Base-by-base conservation (phyloP, 169 alveolate species). In the Neospora caninum region DNA sequence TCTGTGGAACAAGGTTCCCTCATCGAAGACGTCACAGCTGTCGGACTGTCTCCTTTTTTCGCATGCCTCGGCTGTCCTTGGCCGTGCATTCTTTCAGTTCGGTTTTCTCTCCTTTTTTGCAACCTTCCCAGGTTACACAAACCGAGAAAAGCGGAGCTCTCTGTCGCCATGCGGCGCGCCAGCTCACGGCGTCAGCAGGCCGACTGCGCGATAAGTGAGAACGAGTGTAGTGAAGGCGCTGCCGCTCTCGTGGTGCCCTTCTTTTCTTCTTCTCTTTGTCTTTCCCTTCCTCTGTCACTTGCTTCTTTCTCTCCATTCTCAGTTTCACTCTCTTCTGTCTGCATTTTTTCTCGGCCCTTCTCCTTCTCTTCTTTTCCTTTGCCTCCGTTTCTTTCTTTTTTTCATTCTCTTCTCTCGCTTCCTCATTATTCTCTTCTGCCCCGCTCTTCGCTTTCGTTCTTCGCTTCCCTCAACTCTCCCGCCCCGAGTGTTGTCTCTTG, bases 111-210 rank as follows among this genome's bases (percentile, higher is more conserved):
- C 27, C 27, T 18, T 64, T 64, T 64, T 64, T 27, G n/a, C 4
- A 49, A 4, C 20, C 73, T 64, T 7, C n/a, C 7, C 42, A 78
- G 86, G 27, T 78, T 25, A 36, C 86, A 22, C 43, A 78, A n/a
- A n/a, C 45, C 10, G 86, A 78, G 86, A 78, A 78, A 25, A 78
- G 86, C 42, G 29, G 18, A 38, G 86, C 86, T 43, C 39, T 78
- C 42, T 78, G 86, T n/a, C 86, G 86, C 41, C 45, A 78, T 22
- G 86, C 86, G 45, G 86, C 86, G 39, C 39, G 45, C 45, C 86
- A 78, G 27, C 86, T 78, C n/a, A 78, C 4, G 42, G 86, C 86
- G 1, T 78, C 86, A 22, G 86, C 45, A 38, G 49, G 31, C 45
- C 86, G 86, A n/a, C 86, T n/a, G 29, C 41, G 86, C 7, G 86